Evolutionary conservation across 2,329 filamentous ascomycete genomes (phyloP).

Genomic region (Alternaria sp.): DNA sequence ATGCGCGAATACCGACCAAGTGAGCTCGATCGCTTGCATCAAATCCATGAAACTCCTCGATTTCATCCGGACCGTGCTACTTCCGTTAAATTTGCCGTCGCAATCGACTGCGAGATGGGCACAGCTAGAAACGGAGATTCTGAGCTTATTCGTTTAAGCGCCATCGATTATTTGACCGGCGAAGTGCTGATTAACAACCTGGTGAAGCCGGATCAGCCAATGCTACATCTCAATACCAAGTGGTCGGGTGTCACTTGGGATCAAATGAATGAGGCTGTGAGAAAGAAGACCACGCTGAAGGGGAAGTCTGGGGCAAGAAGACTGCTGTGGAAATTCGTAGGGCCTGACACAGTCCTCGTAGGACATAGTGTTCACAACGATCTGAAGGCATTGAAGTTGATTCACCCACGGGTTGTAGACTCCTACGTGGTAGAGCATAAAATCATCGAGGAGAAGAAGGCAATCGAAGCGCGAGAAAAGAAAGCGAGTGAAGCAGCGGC

Average conservation of each 20-base stretch:
- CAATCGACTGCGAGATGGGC: constrained; percentile 67
- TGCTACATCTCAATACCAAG: constrained; percentile 60
- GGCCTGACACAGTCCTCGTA: constrained; percentile 59
- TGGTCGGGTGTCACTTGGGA: constrained; percentile 59
- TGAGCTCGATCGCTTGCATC: constrained; percentile 18
- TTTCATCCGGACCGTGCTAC: background rate
- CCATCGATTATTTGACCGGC: constrained; percentile 60
- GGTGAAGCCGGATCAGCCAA: constrained; percentile 57
- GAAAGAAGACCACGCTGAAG: constrained; percentile 46
- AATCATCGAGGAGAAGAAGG: constrained; percentile 10
- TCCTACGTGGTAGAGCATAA: constrained; percentile 46
- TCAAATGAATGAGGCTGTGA: constrained; percentile 51
- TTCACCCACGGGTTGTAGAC: constrained; percentile 58
- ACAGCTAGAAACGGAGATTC: constrained; percentile 54
- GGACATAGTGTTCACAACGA: constrained; percentile 58
- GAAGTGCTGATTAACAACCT: constrained; percentile 60
- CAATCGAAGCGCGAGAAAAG: constrained; percentile 10
- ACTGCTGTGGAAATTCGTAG: constrained; percentile 56
- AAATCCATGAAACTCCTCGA: constrained; percentile 19
- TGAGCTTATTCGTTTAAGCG: constrained; percentile 62
- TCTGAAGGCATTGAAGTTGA: constrained; percentile 58
- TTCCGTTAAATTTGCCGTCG: constrained; percentile 42
- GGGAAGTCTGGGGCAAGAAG: constrained; percentile 56
- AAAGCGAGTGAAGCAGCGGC: background rate
- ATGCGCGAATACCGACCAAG: constrained; percentile 5